Conservation (phyloP, 192 early-diverging fungal genomes). For the Chytriomyces sp. region DNA sequence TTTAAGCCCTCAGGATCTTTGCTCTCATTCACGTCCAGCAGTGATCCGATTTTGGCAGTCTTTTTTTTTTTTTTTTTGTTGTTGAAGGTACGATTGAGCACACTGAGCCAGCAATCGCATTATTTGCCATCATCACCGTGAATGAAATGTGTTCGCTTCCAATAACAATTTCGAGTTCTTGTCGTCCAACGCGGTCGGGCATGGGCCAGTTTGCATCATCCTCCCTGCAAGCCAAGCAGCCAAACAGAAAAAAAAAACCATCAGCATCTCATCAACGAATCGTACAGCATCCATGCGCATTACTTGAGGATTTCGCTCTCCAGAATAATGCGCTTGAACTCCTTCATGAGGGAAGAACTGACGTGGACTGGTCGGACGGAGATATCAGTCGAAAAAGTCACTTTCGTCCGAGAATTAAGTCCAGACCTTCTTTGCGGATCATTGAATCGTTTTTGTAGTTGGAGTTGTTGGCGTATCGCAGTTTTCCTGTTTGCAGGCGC, state of each 20-base stretch:
- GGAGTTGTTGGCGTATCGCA: slow-evolving; percentile 97
- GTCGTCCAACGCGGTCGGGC: slow-evolving; percentile 85
- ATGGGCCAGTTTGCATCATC: slow-evolving; percentile 91
- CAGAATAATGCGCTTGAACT: slow-evolving; percentile 85
- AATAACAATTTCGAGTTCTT: slow-evolving; percentile 93
- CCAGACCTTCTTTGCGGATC: slow-evolving; percentile 87
- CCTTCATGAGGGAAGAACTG: slow-evolving; percentile 77
- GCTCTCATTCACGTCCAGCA: slow-evolving; percentile 87
- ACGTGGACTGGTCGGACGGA: slow-evolving; percentile 65
- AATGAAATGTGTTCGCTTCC: slow-evolving; percentile 92
- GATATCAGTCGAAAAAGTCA: slow-evolving; percentile 12
- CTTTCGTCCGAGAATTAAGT: slow-evolving; percentile 11
- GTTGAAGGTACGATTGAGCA: not conserved
- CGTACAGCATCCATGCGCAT: not conserved
- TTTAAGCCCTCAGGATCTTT: slow-evolving; percentile 93
- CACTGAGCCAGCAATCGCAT: not conserved
- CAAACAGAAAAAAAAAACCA: not conserved
- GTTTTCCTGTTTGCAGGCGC: slow-evolving; percentile 41
- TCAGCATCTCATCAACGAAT: not conserved
- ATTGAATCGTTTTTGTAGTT: slow-evolving; percentile 97
- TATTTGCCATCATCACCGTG: slow-evolving; percentile 59
- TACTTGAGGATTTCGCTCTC: slow-evolving; percentile 92
- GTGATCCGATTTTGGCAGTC: slow-evolving; percentile 89
- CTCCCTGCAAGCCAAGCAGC: slow-evolving; percentile 62
- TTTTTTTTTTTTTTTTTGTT: slow-evolving; percentile 40